phyloP scores from a whole-genome alignment of 2,329 filamentous ascomycete genomes.

The Rachicladosporium sp. region DNA sequence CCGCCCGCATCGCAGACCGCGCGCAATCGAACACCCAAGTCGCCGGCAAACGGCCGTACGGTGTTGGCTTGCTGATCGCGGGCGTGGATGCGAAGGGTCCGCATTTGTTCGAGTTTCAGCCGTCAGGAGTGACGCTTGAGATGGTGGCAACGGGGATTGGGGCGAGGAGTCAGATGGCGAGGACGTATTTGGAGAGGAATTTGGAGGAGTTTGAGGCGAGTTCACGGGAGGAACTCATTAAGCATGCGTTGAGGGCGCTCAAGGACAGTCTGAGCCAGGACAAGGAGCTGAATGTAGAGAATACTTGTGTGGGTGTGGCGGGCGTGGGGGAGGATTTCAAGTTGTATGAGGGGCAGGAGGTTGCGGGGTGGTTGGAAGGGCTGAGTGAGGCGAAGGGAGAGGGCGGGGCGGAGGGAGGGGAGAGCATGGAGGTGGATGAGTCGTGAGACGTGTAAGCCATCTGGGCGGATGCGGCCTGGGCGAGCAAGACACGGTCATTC shows the following conservation, averaged over 20 bases:
- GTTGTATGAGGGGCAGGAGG: slow-evolving; percentile 78
- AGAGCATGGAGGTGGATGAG: slow-evolving; percentile 22
- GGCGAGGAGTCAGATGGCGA: slow-evolving; percentile 89
- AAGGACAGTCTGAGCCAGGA: slow-evolving; percentile 96
- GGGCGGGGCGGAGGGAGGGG: slow-evolving; percentile 20
- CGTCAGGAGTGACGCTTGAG: slow-evolving; percentile 89
- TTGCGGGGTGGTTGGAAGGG: slow-evolving; percentile 75
- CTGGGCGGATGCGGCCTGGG: too few species aligned
- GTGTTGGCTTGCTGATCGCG: slow-evolving; percentile 82
- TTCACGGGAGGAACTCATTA: slow-evolving; percentile 72
- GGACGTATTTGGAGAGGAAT: slow-evolving; percentile 91
- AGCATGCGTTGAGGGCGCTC: slow-evolving; percentile 78
- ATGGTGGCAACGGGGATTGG: slow-evolving; percentile 95
- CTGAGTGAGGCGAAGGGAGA: slow-evolving; percentile 35
- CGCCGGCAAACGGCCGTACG: slow-evolving; percentile 92
- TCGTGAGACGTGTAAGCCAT: not conserved
- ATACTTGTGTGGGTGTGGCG: slow-evolving; percentile 82
- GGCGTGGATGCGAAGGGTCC: slow-evolving; percentile 89
- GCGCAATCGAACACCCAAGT: slow-evolving; percentile 97
- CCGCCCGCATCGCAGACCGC: slow-evolving; percentile 85
- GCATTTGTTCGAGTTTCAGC: slow-evolving; percentile 97
- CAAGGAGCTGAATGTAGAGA: slow-evolving; percentile 93
- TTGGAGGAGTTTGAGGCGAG: slow-evolving; percentile 68
- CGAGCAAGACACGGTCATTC: too few species aligned
- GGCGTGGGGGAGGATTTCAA: slow-evolving; percentile 83